Conservation (phyloP, 73 alveolate species). For the Paramecium biaurelia region DNA sequence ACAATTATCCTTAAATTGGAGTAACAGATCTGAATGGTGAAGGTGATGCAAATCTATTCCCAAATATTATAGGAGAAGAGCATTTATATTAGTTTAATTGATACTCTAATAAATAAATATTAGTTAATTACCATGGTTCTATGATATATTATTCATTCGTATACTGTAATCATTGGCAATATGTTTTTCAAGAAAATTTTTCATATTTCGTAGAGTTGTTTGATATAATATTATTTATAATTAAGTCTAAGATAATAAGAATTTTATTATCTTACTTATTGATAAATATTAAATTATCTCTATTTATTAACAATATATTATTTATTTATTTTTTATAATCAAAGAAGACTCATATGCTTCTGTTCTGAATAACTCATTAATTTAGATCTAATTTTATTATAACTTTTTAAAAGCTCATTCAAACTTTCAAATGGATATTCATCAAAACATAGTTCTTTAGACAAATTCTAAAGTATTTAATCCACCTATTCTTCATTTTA, state of each 20-base stretch:
- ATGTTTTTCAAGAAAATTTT: background rate
- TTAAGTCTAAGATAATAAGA: background rate
- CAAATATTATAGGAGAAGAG: background rate
- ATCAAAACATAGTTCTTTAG: background rate
- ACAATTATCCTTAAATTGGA: slow-evolving; percentile 11
- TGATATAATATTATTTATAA: background rate
- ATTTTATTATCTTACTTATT: too few relatives aligned
- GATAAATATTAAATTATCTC: too few relatives aligned
- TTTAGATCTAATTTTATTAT: background rate
- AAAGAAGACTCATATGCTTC: background rate
- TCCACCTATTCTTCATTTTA: background rate
- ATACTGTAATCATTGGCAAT: background rate
- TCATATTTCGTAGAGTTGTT: background rate
- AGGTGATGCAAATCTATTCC: background rate
- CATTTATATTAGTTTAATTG: background rate
- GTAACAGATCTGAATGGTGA: background rate
- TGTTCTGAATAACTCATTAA: background rate
- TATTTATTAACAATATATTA: background rate
- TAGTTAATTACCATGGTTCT: background rate
- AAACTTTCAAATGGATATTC: slow-evolving; percentile 4
- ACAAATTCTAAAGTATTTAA: background rate
- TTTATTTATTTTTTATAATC: background rate
- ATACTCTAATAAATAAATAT: background rate
- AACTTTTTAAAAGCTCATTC: background rate
- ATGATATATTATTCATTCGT: background rate